Base-by-base conservation (phyloP, 179 eudicot species). In the Pouteria campechiana region DNA sequence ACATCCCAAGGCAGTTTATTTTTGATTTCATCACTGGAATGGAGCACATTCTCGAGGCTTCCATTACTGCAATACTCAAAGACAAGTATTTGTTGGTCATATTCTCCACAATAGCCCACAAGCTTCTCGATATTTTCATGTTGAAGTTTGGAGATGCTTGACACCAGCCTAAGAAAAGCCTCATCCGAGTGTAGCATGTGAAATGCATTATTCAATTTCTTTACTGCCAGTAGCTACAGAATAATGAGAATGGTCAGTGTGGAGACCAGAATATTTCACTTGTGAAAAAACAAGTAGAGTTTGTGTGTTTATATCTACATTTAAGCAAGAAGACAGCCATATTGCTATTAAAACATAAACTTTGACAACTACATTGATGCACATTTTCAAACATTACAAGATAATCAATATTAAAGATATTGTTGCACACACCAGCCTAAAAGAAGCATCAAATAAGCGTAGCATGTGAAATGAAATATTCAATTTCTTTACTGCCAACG, bases 91-190 rank as follows among this genome's bases (percentile, higher is more conserved):
- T 68, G 59, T 46, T 88, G 82, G 10, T 76, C 83, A 46, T 84
- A 74, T 65, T 83, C 94, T 15, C 60, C 57, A 62, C 97, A 80
- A 59, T 80, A 88, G 21, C 93, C 97, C 38, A 73, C 57, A 17
- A 80, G 72, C 64, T 74, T 75, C 39, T 83, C 73, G 17, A 83
- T 53, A 44, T 78, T 88, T 25, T 62, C 64, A 54, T 88, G 84
- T 6, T 63, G 78, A 55, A 83, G 60, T 53, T 61, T 64, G 16
- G 94, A 73, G 44, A 83, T 24, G 32, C 41, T 34, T 31, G 68
- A 57, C 3, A 88, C 70, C 7, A 78, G 70, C 47, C 78, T 74
- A 17, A 74, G 63, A 61, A 88, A 83, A 22, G 73, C 88, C 39
- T 51, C 65, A 48, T 78, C 83, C 17, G 35, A 73, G 53, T 58